Evolutionary conservation across 164 flowering plant genomes (phyloP).

Genomic region (Vitis vinifera): ASM3070453v1 NC_081817.1:22594001-22594500

Average conservation of each 20-base stretch:
- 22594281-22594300: slow-evolving; percentile 66
- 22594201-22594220: not conserved
- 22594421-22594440: too few species aligned
- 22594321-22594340: slow-evolving; percentile 84
- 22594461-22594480: too few species aligned
- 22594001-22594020: too few species aligned
- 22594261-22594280: too few species aligned
- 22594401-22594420: too few species aligned
- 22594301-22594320: slow-evolving; percentile 93
- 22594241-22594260: too few species aligned
- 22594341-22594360: slow-evolving; percentile 89
- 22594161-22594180: too few species aligned
- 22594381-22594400: not conserved
- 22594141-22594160: too few species aligned
- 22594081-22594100: not conserved
- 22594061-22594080: not conserved
- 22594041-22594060: not conserved
- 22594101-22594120: not conserved
- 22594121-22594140: not conserved
- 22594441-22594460: too few species aligned
- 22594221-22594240: slow-evolving; percentile 5
- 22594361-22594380: slow-evolving; percentile 87
- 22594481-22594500: too few species aligned
- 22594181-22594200: not conserved
- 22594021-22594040: too few species aligned